phyloP scores from a whole-genome alignment of 352 stramenopile species.

The Pythium graminicola region DNA sequence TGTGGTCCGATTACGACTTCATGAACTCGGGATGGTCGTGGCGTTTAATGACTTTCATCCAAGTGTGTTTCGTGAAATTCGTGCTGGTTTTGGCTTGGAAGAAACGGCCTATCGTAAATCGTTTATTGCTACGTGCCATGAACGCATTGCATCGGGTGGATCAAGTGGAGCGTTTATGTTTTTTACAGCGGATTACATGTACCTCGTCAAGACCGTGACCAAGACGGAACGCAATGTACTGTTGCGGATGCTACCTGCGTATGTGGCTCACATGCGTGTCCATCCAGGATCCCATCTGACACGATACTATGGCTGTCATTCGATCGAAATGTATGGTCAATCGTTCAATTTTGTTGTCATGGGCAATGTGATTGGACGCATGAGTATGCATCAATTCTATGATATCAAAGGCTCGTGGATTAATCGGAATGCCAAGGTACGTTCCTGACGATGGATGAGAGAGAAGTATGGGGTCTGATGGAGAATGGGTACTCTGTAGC shows the following conservation, averaged over 20 bases:
- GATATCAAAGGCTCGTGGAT: conserved; percentile 90
- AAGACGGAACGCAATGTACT: conserved; percentile 70
- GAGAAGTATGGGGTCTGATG: background rate
- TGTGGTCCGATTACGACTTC: conserved; percentile 65
- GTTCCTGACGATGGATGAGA: background rate
- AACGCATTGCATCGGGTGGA: conserved; percentile 73
- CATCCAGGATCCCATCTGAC: conserved; percentile 79
- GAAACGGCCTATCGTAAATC: conserved; percentile 70
- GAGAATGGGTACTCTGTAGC: conserved; percentile 20
- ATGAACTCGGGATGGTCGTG: conserved; percentile 77
- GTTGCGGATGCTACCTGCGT: conserved; percentile 74
- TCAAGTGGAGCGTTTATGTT: conserved; percentile 90
- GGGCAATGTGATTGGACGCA: conserved; percentile 78
- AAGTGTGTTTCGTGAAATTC: conserved; percentile 68
- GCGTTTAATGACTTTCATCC: conserved; percentile 77
- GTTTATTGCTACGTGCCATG: conserved; percentile 77
- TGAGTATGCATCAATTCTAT: conserved; percentile 86
- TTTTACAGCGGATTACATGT: conserved; percentile 83
- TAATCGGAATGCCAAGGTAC: conserved; percentile 70
- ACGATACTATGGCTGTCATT: conserved; percentile 87
- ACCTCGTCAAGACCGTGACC: conserved; percentile 86
- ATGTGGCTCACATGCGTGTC: conserved; percentile 74
- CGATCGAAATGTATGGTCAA: conserved; percentile 86
- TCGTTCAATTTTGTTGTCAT: conserved; percentile 89
- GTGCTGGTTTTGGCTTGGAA: conserved; percentile 68